Evolutionary conservation across 208 protist genomes (phyloP), one percentile per base, ranked within the genome.

Genomic region (Wallacemonas rigidus): DNA sequence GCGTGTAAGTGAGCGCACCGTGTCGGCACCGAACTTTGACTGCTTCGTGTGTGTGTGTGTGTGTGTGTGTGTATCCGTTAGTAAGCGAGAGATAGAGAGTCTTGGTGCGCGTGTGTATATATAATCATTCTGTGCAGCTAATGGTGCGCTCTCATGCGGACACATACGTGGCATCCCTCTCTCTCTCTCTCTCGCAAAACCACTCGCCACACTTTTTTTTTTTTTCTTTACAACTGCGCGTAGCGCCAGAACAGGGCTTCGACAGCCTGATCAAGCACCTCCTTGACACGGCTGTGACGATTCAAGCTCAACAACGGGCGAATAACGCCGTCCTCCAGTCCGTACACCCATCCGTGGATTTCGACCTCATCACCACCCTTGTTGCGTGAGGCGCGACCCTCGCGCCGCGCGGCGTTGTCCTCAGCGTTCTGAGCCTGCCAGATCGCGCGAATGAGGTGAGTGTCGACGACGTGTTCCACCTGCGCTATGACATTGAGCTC

Each of bases 341-440:
- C 86, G 73, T 92, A 91, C 53, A 90, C 83, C 89, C 89, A 94
- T 0, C 89, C 89, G 58, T 94, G 89, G 48, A 91, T 84, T 67
- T 92, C 80, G 40, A 92, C 78, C 65, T 83, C 78, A 44, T 87
- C 72, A 26, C 75, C 79, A 0, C 36, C 50, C 12, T 17, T 69
- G 51, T 86, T 88, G 4, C 48, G 53, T 17, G 72, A 69, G 45
- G 56, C 40, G 7, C 76, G 77, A 12, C 57, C 54, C 62, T 89
- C 81, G 8, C 69, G 56, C 63, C 55, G 26, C 36, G 84, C 79
- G 41, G 71, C 51, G n/a, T 61, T 39, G 69, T 89, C 85, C 74
- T 89, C 85, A 2, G 71, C 73, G 67, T 90, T 90, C 73, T 83
- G 76, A 17, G 50, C 44, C 45, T 74, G 50, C 89, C 86, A 91